phyloP scores from a whole-genome alignment of 257 asterid species.

The Ilex asprella region DNA sequence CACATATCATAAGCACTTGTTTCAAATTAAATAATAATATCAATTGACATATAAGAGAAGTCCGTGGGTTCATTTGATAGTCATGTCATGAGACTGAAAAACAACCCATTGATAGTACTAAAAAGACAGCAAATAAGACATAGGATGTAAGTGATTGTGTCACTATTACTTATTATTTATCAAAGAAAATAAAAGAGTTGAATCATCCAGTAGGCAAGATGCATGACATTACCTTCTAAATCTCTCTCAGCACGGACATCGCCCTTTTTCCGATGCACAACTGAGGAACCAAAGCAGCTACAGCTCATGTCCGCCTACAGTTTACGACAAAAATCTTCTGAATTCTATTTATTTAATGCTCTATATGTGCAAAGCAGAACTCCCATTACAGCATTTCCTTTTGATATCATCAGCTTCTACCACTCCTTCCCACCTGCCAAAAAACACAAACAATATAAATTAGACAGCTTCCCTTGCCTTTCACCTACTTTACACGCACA shows the following conservation, averaged over 20 bases:
- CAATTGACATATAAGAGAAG: too few relatives aligned
- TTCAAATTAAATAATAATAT: too few relatives aligned
- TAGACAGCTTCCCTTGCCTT: constrained; percentile 1
- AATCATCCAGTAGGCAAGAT: neutral
- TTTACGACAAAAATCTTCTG: constrained; percentile 15
- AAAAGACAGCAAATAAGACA: too few relatives aligned
- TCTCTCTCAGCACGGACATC: constrained; percentile 28
- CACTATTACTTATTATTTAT: too few relatives aligned
- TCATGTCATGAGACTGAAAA: too few relatives aligned
- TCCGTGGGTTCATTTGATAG: too few relatives aligned
- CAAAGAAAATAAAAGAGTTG: too few relatives aligned
- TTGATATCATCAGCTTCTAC: constrained; percentile 15
- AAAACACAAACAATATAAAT: neutral
- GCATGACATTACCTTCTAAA: constrained; percentile 43
- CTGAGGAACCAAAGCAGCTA: constrained; percentile 53
- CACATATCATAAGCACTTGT: too few relatives aligned
- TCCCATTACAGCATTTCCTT: constrained; percentile 16
- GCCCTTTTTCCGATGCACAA: constrained; percentile 20
- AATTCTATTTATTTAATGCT: constrained; percentile 6
- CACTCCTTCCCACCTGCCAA: constrained; percentile 15
- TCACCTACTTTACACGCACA: too few relatives aligned
- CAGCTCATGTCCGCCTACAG: constrained; percentile 51
- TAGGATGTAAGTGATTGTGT: too few relatives aligned
- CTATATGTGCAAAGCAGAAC: constrained; percentile 23
- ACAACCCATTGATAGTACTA: too few relatives aligned